Percentiles rank a stretch among this genome's conserved stretches.
Conservation (phyloP, 2,329 filamentous ascomycete species). For the Echinosphaeria canescens region DNA sequence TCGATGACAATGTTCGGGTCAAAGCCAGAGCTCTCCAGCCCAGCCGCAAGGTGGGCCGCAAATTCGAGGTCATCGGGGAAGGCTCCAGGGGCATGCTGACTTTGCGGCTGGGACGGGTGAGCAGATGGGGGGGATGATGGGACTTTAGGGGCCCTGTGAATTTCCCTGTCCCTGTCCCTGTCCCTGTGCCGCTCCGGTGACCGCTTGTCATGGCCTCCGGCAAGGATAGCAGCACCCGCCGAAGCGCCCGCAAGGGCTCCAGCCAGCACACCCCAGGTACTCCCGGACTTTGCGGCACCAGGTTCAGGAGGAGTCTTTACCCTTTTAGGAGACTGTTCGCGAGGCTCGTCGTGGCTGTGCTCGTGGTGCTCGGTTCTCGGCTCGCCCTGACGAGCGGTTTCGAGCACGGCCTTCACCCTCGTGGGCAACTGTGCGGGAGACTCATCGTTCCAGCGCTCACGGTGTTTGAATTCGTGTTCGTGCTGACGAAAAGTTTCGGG, state of each 20-base stretch:
- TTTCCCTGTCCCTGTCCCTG: too few relatives aligned
- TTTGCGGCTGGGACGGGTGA: constrained; percentile 19
- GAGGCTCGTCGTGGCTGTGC: too few relatives aligned
- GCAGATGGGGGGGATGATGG: too few relatives aligned
- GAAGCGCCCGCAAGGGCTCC: constrained; percentile 21
- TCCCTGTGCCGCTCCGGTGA: too few relatives aligned
- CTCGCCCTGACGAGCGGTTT: too few relatives aligned
- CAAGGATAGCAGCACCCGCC: constrained; percentile 8
- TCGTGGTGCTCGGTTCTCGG: too few relatives aligned
- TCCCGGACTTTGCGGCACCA: constrained; percentile 5
- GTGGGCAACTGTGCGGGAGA: not conserved
- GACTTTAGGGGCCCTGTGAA: too few relatives aligned
- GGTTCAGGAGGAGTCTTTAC: not conserved
- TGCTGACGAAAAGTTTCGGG: too few relatives aligned
- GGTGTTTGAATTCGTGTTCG: too few relatives aligned
- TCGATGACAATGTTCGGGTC: constrained; percentile 49
- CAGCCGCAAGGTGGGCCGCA: constrained; percentile 46
- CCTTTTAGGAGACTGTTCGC: too few relatives aligned
- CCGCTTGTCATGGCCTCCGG: too few relatives aligned
- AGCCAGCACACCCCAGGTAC: constrained; percentile 28
- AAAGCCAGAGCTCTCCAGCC: constrained; percentile 46
- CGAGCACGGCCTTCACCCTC: not conserved
- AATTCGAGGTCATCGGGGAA: constrained; percentile 50
- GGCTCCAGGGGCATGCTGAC: constrained; percentile 34
- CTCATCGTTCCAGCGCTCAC: too few relatives aligned